Percentiles rank a stretch among this genome's conserved stretches.
phyloP scores from a whole-genome alignment of 2,329 filamentous ascomycete genomes.

The Alternaria metachromatica region DNA sequence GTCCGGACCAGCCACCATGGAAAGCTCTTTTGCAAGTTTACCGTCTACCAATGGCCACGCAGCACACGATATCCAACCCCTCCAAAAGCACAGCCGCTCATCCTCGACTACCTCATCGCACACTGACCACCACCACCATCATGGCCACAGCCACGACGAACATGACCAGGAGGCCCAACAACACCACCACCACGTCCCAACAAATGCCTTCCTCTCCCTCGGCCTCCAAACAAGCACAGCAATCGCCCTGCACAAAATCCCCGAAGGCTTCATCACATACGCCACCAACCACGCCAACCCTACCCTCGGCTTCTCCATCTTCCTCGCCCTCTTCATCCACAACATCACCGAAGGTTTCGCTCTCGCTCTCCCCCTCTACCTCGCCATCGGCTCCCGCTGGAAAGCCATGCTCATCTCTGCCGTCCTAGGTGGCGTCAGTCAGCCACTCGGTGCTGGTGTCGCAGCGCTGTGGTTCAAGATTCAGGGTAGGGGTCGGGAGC shows the following conservation, averaged over 20 bases:
- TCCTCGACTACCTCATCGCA: conserved; percentile 24
- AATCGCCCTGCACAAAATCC: conserved; percentile 95
- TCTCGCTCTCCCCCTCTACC: conserved; percentile 89
- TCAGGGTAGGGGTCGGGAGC: conserved; percentile 58
- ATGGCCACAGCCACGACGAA: conserved; percentile 2
- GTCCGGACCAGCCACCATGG: conserved; percentile 33
- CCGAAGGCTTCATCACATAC: conserved; percentile 87
- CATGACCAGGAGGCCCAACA: conserved; percentile 43
- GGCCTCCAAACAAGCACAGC: conserved; percentile 96
- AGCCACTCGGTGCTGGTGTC: conserved; percentile 83
- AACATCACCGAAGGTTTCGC: conserved; percentile 98
- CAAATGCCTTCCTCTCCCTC: conserved; percentile 91
- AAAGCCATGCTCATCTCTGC: conserved; percentile 86
- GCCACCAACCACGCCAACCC: conserved; percentile 97
- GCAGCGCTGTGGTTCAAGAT: conserved; percentile 87
- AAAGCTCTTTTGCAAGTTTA: conserved; percentile 26
- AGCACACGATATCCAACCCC: conserved; percentile 5
- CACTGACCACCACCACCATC: conserved; percentile 3
- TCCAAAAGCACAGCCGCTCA: conserved; percentile 21
- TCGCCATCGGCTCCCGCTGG: conserved; percentile 80
- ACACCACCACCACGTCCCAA: conserved; percentile 94
- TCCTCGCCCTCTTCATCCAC: conserved; percentile 95
- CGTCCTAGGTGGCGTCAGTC: conserved; percentile 82
- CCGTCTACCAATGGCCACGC: conserved; percentile 18
- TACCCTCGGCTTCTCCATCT: conserved; percentile 84